A percentile compares a stretch with the other conserved stretches of the same genome.
Evolutionary conservation across 805 yeast genomes (phyloP).

Genomic region (Ogataea glucozyma): DNA sequence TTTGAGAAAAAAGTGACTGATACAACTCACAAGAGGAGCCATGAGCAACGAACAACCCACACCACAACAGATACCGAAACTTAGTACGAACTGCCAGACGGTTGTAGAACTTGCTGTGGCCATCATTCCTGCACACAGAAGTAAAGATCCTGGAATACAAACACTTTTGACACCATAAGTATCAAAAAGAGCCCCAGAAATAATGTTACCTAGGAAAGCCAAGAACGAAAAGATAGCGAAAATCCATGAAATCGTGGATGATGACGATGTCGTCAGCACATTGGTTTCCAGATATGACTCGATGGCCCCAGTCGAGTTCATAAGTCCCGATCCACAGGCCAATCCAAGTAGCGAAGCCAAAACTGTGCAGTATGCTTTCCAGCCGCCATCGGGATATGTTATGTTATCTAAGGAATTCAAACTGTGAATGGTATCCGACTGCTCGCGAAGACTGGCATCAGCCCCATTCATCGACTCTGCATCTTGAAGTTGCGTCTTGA

Average conservation of each 20-base stretch:
- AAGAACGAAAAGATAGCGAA: constrained; percentile 54
- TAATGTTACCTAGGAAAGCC: constrained; percentile 43
- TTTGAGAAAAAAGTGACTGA: constrained; percentile 60
- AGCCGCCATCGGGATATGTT: constrained; percentile 62
- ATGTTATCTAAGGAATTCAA: constrained; percentile 4
- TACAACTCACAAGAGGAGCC: constrained; percentile 48
- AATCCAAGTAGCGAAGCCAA: constrained; percentile 62
- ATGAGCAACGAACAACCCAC: constrained; percentile 48
- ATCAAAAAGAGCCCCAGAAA: constrained; percentile 50
- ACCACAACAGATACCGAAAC: constrained; percentile 49
- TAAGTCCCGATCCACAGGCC: constrained; percentile 59
- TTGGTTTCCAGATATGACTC: constrained; percentile 61
- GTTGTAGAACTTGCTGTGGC: constrained; percentile 45
- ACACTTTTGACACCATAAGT: constrained; percentile 44
- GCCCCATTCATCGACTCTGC: constrained; percentile 1
- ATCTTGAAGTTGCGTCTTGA: not conserved
- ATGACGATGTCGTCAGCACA: constrained; percentile 45
- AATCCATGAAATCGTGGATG: constrained; percentile 66
- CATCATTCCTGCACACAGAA: constrained; percentile 42
- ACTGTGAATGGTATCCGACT: not conserved
- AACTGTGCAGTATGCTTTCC: constrained; percentile 41
- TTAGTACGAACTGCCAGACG: constrained; percentile 52
- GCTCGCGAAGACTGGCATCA: too few species aligned
- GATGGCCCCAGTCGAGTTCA: constrained; percentile 66
- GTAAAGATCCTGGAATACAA: constrained; percentile 37